Evolutionary conservation across 2,329 filamentous ascomycete species (phyloP), one percentile per base, ranked within the genome.

Genomic region (Talaromyces sp.): DNA sequence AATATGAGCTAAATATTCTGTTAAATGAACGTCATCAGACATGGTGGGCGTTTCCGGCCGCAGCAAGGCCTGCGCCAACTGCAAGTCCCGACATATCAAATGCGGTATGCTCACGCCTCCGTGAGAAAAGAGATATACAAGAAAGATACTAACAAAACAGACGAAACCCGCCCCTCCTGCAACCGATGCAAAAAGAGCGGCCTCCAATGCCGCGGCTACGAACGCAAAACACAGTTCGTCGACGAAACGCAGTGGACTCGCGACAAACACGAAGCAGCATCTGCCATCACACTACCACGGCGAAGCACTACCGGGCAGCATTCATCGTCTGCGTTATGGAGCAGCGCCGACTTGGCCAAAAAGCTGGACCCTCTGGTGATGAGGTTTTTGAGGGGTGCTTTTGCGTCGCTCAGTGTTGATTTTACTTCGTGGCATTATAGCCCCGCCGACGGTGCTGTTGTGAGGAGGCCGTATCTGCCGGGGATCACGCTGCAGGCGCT

Each of bases 241-340:
- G 54, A 56, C 39, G 54, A 56, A 25, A 56, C 54, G 54, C 19
- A 39, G 32, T 56, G 54, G 54, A 56, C 54, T 13, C 33, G 19
- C 15, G 33, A 22, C 17, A 56, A 56, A 36, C 54, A 55, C 9
- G 28, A 27, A 54, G 33, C 54, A 54, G 33, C 54, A 28, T 56
- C 54, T 19, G 27, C 19, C 10, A 42, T 27, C 17, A 39, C 36
- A 7, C 15, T 39, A 5, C 17, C 36, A 39, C 36, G 36, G 36
- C 7, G 36, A n/a, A 2, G 15, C 15, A 36, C 13, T 17, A 39
- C 15, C 36, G 17, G 6, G 6, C 15, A 39, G 15, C 15, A 17
- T 39, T 17, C 15, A n/a, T n/a, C 36, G 1, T 39, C 36, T 17
- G 15, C 17, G 17, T 56, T 19, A 11, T 28, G 32, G 22, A 44